phyloP scores from a whole-genome alignment of 2,329 filamentous ascomycete genomes.

The Fusarium hainanense region DNA sequence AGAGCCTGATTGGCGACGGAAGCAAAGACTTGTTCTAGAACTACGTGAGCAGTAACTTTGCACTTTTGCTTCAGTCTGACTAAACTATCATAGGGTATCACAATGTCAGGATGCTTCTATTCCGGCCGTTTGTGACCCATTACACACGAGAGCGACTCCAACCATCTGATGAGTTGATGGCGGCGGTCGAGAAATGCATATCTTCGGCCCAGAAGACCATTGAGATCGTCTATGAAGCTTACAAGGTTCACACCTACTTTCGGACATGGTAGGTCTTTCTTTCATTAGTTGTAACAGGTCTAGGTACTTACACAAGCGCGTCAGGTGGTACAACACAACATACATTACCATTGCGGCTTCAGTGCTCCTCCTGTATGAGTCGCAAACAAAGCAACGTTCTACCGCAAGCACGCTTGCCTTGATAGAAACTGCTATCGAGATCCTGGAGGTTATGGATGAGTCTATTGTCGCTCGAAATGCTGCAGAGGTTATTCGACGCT shows the following conservation, averaged over 20 bases:
- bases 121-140: constrained; percentile 1
- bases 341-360: constrained; percentile 11
- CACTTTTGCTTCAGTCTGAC: background rate
- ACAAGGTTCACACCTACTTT: constrained; percentile 13
- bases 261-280: background rate
- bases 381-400: background rate
- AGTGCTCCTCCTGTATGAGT: constrained; percentile 12
- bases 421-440: background rate
- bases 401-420: background rate
- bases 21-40: constrained; percentile 5
- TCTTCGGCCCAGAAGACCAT: constrained; percentile 7
- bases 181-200: constrained; percentile 3
- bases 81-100: background rate
- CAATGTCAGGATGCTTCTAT: constrained; percentile 11
- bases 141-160: background rate
- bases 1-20: constrained; percentile 13
- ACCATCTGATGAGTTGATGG: background rate
- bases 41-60: background rate
- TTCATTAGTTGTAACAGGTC: background rate
- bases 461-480: constrained; percentile 10
- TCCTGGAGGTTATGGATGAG: constrained; percentile 14
- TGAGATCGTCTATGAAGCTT: constrained; percentile 6
- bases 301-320: background rate
- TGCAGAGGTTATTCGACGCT: constrained; percentile 14
- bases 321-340: constrained; percentile 18